A percentile compares a stretch with the other conserved stretches of the same genome.
Conservation (phyloP, 768 basidiomycete species). For the Serendipita sp. region DNA sequence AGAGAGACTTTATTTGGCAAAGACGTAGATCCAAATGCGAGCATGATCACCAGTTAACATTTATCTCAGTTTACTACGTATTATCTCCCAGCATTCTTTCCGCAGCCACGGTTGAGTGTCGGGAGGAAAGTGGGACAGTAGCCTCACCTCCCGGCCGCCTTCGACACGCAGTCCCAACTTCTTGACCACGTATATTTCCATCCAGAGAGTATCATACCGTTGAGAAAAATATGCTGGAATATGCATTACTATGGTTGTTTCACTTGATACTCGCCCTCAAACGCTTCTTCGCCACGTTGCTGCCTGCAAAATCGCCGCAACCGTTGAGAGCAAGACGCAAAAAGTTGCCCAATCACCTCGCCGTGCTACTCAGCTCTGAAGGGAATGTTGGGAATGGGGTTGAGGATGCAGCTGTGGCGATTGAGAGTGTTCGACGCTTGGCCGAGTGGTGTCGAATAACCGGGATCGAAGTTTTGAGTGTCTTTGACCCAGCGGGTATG, state of each 20-base stretch:
- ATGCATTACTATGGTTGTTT: not conserved
- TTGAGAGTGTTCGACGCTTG: conserved; percentile 37
- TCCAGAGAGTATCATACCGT: not conserved
- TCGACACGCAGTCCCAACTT: not conserved
- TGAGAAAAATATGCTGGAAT: not conserved
- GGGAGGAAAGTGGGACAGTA: no score
- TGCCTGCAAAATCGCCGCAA: conserved; percentile 21
- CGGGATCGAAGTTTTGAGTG: conserved; percentile 47
- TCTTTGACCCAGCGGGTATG: conserved; percentile 60
- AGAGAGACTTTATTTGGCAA: not conserved
- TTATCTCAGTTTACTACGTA: no score
- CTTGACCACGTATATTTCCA: not conserved
- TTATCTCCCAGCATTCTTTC: no score
- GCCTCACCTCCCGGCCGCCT: not conserved
- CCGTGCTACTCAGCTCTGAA: conserved; percentile 42
- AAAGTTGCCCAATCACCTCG: conserved; percentile 50
- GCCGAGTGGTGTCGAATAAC: conserved; percentile 45
- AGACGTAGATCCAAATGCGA: not conserved
- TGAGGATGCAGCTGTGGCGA: conserved; percentile 27
- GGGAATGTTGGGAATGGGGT: conserved; percentile 20
- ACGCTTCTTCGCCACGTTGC: not conserved
- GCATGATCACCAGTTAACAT: not conserved
- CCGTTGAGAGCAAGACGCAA: conserved; percentile 36
- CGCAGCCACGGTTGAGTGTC: no score
- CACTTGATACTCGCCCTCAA: conserved; percentile 3